Evolutionary conservation across 306 rosid species (phyloP).

Genomic region (Dalbergia oliveri): DNA sequence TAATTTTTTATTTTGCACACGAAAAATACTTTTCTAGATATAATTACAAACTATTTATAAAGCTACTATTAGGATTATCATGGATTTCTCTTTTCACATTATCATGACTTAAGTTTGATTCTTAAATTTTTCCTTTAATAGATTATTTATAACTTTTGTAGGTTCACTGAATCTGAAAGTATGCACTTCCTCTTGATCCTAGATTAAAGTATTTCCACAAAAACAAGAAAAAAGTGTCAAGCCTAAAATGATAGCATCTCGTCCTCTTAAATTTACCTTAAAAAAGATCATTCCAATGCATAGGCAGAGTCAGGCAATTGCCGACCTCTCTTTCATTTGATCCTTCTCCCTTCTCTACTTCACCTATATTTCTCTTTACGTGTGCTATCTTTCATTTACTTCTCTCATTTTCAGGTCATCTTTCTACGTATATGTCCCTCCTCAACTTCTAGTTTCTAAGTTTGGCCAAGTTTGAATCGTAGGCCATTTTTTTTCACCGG

Average conservation of each 20-base stretch:
- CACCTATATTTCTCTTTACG: background rate
- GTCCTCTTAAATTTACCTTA: background rate
- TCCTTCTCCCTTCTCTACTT: background rate
- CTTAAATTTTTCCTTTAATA: no score
- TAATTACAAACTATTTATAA: no score
- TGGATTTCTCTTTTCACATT: no score
- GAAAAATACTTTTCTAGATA: no score
- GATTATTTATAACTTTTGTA: no score
- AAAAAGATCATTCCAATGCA: background rate
- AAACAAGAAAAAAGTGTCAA: background rate
- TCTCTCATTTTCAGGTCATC: slow-evolving; percentile 20
- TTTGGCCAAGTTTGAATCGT: slow-evolving; percentile 24
- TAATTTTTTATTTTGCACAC: no score
- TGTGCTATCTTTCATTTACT: background rate
- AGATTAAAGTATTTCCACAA: no score
- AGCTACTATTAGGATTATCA: no score
- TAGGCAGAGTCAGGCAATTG: background rate
- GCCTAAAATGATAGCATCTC: background rate
- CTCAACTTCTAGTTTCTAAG: background rate
- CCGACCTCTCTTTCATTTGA: background rate
- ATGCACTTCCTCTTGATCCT: no score
- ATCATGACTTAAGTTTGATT: no score
- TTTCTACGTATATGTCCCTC: slow-evolving; percentile 2
- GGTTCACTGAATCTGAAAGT: no score
- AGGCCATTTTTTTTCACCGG: background rate